These are phyloP conservation scores for Trichosporon ovoides DNA, from an alignment of 1,284 basidiomycete species.

Conservation along the genomic window DNA sequence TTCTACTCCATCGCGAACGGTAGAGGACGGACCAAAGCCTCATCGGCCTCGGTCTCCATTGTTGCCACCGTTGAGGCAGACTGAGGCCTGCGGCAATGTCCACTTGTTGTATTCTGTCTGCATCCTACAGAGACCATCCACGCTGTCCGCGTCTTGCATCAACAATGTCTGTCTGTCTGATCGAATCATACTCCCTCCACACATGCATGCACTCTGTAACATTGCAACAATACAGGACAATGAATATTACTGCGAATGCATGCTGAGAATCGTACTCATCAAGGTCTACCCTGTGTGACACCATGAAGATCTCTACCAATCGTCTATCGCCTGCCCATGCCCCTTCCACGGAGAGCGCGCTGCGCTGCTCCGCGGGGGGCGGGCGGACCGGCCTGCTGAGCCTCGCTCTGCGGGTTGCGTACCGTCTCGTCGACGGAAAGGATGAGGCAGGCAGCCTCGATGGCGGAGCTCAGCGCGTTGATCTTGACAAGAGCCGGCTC, in stretches of 20 bases:
- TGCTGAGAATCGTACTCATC: constrained; percentile 1
- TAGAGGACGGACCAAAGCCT: background rate
- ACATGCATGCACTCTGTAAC: too few species aligned
- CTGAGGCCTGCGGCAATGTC: background rate
- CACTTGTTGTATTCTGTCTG: background rate
- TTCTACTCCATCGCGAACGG: background rate
- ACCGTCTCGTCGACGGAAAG: constrained; percentile 93
- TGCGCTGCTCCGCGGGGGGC: constrained; percentile 78
- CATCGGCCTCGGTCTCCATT: background rate
- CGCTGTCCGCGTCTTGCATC: background rate
- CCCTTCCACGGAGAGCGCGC: constrained; percentile 70
- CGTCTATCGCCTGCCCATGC: constrained; percentile 16
- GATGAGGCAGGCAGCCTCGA: constrained; percentile 94
- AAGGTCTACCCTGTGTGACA: background rate
- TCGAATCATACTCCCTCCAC: too few species aligned
- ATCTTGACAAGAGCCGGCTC: constrained; percentile 93
- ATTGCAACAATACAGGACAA: background rate
- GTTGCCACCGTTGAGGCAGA: background rate
- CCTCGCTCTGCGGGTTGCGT: constrained; percentile 82
- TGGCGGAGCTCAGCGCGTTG: constrained; percentile 89
- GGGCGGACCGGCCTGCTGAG: constrained; percentile 61
- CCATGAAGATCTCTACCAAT: background rate
- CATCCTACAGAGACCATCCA: background rate
- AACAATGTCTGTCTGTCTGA: too few species aligned
- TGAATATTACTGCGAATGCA: constrained; percentile 5